Conservation (phyloP, 1,284 basidiomycete species). For the Ceratobasidium sp. region DNA sequence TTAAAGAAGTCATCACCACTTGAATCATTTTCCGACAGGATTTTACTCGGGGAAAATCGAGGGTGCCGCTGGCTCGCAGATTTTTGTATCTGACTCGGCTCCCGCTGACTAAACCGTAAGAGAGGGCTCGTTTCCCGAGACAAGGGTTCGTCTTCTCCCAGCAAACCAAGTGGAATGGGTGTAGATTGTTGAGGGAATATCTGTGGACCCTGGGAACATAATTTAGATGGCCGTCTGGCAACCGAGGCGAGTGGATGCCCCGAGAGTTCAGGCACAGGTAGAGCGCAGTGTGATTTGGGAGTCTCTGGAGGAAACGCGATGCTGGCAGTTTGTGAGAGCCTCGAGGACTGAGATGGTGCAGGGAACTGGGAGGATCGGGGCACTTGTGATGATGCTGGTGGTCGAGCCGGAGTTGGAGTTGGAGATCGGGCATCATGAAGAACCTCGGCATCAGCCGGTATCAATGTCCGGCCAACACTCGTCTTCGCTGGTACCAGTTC, state of each 20-base stretch:
- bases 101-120: conserved; percentile 14
- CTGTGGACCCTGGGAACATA: background rate
- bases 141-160: background rate
- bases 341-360: background rate
- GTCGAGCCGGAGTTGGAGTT: conserved; percentile 10
- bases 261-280: background rate
- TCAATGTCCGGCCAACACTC: background rate
- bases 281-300: background rate
- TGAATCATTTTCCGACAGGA: conserved; percentile 6
- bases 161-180: background rate
- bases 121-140: conserved; percentile 25
- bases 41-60: conserved; percentile 13
- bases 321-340: background rate
- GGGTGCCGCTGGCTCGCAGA: conserved; percentile 5
- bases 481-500: background rate
- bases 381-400: conserved; percentile 10
- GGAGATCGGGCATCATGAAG: conserved; percentile 9
- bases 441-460: background rate
- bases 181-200: conserved; percentile 12
- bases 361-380: background rate
- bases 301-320: background rate
- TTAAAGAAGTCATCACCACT: conserved; percentile 18
- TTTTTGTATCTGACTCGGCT: background rate
- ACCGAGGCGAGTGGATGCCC: background rate
- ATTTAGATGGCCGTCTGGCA: background rate